These are phyloP conservation scores for Davidsoniella eucalypti DNA, from an alignment of 2,329 filamentous ascomycete species.

Conservation along the genomic window DNA sequence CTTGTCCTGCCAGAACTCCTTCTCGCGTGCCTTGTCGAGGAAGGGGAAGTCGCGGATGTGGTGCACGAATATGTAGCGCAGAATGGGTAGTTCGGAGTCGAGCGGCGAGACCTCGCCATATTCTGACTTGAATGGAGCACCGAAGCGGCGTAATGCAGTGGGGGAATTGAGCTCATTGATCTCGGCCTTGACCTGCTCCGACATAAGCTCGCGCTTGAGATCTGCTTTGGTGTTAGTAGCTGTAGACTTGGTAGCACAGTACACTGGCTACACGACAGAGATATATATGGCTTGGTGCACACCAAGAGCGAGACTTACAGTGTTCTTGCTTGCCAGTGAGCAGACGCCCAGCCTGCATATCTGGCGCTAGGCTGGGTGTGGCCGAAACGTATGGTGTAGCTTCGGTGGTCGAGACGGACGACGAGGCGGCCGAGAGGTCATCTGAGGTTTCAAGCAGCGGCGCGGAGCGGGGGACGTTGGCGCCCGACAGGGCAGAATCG, in stretches of 20 bases:
- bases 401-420: constrained; percentile 2
- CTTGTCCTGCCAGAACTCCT: constrained; percentile 99
- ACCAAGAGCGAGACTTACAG: constrained; percentile 39
- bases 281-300: background rate
- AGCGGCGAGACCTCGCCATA: constrained; percentile 83
- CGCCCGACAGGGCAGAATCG: too few species aligned
- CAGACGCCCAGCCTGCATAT: constrained; percentile 21
- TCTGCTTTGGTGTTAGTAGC: constrained; percentile 33
- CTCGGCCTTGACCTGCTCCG: constrained; percentile 76
- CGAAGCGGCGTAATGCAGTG: constrained; percentile 86
- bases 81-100: constrained; percentile 82
- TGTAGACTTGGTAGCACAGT: background rate
- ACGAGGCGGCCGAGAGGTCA: constrained; percentile 1
- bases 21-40: constrained; percentile 87
- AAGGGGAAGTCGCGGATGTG: constrained; percentile 98
- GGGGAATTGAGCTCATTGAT: constrained; percentile 87
- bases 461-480: constrained; percentile 4
- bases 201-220: constrained; percentile 87
- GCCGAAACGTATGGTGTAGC: background rate
- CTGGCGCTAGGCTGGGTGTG: constrained; percentile 15
- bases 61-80: constrained; percentile 94
- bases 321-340: constrained; percentile 97
- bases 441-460: background rate
- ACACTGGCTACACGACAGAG: background rate
- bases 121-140: constrained; percentile 85